Percentiles rank a stretch among this genome's conserved stretches.
Conservation (phyloP, 495 filamentous ascomycete species). For the Ramalina intermedia region DNA sequence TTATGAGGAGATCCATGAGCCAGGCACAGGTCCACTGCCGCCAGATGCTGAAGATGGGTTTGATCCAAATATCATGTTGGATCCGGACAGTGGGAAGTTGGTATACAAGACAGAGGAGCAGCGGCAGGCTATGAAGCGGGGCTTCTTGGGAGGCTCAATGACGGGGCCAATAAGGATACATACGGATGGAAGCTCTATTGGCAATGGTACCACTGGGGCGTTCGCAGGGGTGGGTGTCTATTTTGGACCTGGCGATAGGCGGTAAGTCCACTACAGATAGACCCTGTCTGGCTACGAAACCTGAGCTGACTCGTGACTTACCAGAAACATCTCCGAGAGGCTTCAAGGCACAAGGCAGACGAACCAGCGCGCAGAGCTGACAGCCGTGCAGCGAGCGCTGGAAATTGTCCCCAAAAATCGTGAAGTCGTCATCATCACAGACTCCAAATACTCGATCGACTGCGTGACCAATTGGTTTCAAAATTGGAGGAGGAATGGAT, state of each 20-base stretch:
- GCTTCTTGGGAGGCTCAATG: conserved; percentile 21
- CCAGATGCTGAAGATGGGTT: conserved; percentile 45
- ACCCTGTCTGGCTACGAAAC: conserved; percentile 1
- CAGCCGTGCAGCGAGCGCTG: conserved; percentile 71
- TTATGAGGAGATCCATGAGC: conserved; percentile 25
- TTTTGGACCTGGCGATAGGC: conserved; percentile 58
- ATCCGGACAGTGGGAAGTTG: conserved; percentile 40
- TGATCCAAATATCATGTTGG: conserved; percentile 41
- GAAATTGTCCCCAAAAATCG: conserved; percentile 53
- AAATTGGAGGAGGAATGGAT: conserved; percentile 66
- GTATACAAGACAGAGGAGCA: conserved; percentile 42
- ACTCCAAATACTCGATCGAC: conserved; percentile 77
- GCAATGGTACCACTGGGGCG: conserved; percentile 61
- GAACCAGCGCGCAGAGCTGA: conserved; percentile 89
- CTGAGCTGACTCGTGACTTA: conserved; percentile 12
- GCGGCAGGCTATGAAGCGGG: conserved; percentile 30
- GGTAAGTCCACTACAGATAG: conserved; percentile 30
- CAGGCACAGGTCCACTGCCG: conserved; percentile 41
- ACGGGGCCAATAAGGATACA: conserved; percentile 54
- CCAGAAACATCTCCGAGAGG: conserved; percentile 73
- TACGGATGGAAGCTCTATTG: conserved; percentile 73
- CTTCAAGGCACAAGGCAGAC: conserved; percentile 65
- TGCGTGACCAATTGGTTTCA: conserved; percentile 77
- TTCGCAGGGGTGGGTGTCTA: conserved; percentile 77
- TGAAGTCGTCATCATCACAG: conserved; percentile 58